Evolutionary conservation across 371 early-diverging fungal species (phyloP).

Genomic region (Lichtheimia ornata): DNA sequence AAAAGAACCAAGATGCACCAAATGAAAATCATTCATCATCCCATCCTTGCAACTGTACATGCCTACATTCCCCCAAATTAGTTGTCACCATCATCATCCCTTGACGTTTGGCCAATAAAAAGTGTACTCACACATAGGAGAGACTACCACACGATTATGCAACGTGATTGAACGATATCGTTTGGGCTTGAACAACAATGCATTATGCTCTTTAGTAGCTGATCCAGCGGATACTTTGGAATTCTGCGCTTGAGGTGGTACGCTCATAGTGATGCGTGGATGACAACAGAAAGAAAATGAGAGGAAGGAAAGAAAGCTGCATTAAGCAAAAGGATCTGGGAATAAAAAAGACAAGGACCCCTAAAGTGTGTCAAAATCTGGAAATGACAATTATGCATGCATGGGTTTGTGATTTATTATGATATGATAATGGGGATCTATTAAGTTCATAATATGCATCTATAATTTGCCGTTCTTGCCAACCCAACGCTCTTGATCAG

Average conservation of each 20-base stretch:
- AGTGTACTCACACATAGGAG: conserved; percentile 75
- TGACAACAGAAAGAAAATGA: no score
- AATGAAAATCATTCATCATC: conserved; percentile 20
- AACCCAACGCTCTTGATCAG: conserved; percentile 21
- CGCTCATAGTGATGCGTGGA: background rate
- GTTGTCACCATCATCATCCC: background rate
- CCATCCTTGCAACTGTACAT: conserved; percentile 27
- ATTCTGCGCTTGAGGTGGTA: conserved; percentile 9
- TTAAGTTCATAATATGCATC: no score
- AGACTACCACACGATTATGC: conserved; percentile 76
- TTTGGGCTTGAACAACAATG: conserved; percentile 65
- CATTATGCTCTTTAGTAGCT: conserved; percentile 11
- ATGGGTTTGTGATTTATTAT: no score
- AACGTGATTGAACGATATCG: conserved; percentile 56
- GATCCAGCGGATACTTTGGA: conserved; percentile 15
- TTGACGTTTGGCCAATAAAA: background rate
- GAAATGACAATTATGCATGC: no score
- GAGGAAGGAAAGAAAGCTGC: no score
- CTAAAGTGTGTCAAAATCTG: no score
- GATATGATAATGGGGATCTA: no score
- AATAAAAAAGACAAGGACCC: no score
- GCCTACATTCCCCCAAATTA: background rate
- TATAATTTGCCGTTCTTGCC: conserved; percentile 6
- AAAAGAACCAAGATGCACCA: conserved; percentile 71
- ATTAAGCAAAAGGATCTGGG: no score